These are phyloP conservation scores for Irpex sp. DNA, from an alignment of 1,284 basidiomycete species.

Conservation along the genomic window DNA sequence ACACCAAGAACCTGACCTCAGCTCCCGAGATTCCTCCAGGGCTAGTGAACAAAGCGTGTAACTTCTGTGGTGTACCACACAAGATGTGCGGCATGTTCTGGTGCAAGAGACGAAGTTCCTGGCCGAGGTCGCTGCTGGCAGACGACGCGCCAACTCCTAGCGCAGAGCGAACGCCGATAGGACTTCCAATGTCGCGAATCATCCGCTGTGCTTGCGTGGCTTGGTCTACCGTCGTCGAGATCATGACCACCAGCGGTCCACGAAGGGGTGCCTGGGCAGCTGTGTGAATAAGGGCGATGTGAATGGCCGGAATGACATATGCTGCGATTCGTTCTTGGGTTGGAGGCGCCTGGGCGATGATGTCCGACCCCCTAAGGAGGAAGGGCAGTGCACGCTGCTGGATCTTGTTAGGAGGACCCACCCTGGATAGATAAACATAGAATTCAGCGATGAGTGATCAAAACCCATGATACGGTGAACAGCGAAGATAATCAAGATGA, in stretches of 20 bases:
- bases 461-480: neutral
- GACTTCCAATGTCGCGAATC: constrained; percentile 90
- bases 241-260: constrained; percentile 87
- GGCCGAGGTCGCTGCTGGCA: constrained; percentile 60
- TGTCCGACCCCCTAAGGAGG: constrained; percentile 89
- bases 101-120: constrained; percentile 81
- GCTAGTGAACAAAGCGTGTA: constrained; percentile 89
- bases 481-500: neutral
- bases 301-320: constrained; percentile 92
- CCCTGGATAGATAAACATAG: constrained; percentile 39
- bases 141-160: constrained; percentile 78
- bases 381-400: constrained; percentile 96
- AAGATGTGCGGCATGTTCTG: constrained; percentile 93
- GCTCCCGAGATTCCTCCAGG: constrained; percentile 71
- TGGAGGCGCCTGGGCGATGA: constrained; percentile 97
- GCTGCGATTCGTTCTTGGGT: constrained; percentile 98
- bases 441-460: constrained; percentile 5
- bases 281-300: constrained; percentile 71
- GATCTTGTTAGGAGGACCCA: constrained; percentile 98
- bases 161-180: constrained; percentile 86
- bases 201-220: constrained; percentile 98
- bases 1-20: constrained; percentile 88
- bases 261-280: constrained; percentile 51
- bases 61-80: constrained; percentile 94
- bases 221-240: constrained; percentile 97